These are phyloP conservation scores for Phlebiopsis gigantea DNA, from an alignment of 768 basidiomycete genomes.

Conservation along the genomic window DNA sequence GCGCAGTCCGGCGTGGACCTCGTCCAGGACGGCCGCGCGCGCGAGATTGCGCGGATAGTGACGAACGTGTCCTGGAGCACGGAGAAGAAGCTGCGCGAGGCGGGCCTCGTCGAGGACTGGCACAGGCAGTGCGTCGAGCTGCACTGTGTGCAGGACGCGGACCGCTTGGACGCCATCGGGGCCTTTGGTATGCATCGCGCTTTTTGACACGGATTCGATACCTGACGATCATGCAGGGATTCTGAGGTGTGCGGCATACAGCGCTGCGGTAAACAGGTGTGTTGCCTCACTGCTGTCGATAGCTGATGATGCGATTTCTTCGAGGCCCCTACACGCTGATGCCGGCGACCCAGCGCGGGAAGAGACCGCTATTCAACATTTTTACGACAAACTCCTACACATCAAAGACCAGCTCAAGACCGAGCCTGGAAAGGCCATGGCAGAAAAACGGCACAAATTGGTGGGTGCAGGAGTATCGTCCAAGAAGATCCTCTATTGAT, in stretches of 20 bases:
- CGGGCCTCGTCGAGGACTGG: conserved; percentile 58
- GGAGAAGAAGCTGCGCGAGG: conserved; percentile 60
- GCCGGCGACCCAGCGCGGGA: conserved; percentile 37
- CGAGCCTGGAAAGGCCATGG: conserved; percentile 58
- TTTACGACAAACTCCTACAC: conserved; percentile 78
- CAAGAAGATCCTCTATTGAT: not conserved
- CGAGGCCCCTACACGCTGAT: conserved; percentile 41
- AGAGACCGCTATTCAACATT: conserved; percentile 70
- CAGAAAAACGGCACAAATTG: conserved; percentile 64
- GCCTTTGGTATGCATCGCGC: conserved; percentile 35
- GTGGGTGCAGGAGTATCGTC: conserved; percentile 34
- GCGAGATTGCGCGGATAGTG: conserved; percentile 47
- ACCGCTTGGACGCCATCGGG: conserved; percentile 48
- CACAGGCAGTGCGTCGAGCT: conserved; percentile 69
- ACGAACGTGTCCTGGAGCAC: conserved; percentile 82
- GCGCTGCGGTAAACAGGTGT: conserved; percentile 30
- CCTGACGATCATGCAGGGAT: conserved; percentile 27
- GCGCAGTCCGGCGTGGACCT: conserved; percentile 39
- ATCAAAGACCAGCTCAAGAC: conserved; percentile 79
- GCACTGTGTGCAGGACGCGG: conserved; percentile 61
- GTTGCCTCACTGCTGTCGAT: conserved; percentile 4
- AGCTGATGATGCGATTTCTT: not conserved
- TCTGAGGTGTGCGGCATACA: conserved; percentile 44
- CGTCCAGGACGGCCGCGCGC: conserved; percentile 48
- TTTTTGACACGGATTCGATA: not conserved